Evolutionary conservation across 2,329 filamentous ascomycete species (phyloP).

Genomic region (Sporothrix mexicana): DNA sequence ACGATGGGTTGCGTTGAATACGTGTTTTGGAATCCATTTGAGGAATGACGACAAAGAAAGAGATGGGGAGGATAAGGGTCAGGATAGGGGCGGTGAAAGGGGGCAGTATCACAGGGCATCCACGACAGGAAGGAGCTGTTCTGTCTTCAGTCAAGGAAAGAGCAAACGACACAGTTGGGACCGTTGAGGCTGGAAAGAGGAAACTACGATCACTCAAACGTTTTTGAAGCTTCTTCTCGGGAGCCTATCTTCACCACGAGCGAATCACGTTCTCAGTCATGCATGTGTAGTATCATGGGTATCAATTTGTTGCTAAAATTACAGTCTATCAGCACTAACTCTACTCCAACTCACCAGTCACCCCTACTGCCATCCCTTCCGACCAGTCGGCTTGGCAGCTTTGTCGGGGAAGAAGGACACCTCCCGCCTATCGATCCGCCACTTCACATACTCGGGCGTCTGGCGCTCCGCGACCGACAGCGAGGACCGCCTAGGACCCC

Average conservation of each 20-base stretch:
- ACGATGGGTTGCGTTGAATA: too few species aligned
- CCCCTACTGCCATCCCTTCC: not conserved
- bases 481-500: not conserved
- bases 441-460: constrained; percentile 8
- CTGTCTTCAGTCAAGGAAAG: not conserved
- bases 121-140: not conserved
- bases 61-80: not conserved
- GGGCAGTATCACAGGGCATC: not conserved
- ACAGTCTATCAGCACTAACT: not conserved
- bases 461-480: not conserved
- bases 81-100: not conserved
- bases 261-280: too few species aligned
- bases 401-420: constrained; percentile 20
- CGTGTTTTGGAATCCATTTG: not conserved
- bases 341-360: not conserved
- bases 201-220: not conserved
- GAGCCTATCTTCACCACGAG: not conserved
- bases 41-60: not conserved
- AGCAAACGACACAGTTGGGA: not conserved
- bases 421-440: not conserved
- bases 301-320: not conserved
- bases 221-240: not conserved
- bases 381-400: not conserved
- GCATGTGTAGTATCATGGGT: not conserved
- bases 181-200: not conserved